Evolutionary conservation across 768 basidiomycete genomes (phyloP), one percentile per base, ranked within the genome.

Genomic region (Xanthoconium purpureum): DNA sequence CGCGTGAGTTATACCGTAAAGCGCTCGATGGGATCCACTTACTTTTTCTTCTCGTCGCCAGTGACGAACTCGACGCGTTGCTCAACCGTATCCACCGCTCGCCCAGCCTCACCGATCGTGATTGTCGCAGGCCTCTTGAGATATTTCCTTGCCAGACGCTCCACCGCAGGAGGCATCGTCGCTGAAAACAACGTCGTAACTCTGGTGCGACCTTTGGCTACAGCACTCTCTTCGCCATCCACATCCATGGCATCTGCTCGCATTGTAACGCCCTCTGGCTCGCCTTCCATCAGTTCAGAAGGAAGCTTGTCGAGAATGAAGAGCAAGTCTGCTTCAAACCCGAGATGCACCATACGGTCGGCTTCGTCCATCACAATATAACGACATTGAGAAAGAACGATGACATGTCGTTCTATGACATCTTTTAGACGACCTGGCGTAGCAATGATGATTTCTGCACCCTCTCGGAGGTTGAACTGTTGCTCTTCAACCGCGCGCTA

Each of bases 321-420:
- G 28, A 89, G 93, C 45, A 99, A 75, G 70, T 97, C 95, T 15
- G 82, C 84, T 72, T 99, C 97, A 70, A 99, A 99, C 15, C 97
- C 97, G 32, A 98, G 85, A 67, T 95, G 87, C 58, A 99, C 95
- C 97, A 99, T 98, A 50, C 97, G 84, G 72, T 99, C 97, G 15
- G 97, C 97, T 78, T 99, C 97, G 71, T 99, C 97, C 97, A 99
- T 97, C 62, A 99, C 96, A 56, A 99, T 88, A 68, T 99, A 98
- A 3, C 93, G 92, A 72, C 97, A 98, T 72, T 99, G 97, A 8
- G 91, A 89, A 43, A 99, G 81, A 18, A 99, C 97, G 42, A 99
- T 80, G 45, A 98, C 93, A 71, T 90, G 91, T 20, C 94, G 86
- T 74, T 99, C 96, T 57, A 99, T 88, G 53, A 98, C 93, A 69